Conservation (phyloP, 2,329 filamentous ascomycete genomes). For the Talaromyces rugulosus region DNA sequence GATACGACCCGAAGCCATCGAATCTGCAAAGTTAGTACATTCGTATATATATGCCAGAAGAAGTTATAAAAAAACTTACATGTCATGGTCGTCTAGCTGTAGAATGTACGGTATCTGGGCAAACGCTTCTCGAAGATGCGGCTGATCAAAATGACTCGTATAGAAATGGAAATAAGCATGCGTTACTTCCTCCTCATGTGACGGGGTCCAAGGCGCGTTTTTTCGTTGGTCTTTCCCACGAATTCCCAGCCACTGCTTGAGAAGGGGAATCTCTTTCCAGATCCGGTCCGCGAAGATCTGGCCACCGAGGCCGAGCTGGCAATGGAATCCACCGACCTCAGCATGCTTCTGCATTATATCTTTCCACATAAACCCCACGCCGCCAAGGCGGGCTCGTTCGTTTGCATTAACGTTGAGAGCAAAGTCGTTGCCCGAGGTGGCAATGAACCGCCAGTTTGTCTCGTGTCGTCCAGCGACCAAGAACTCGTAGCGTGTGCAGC, state of each 20-base stretch:
- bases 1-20: constrained; percentile 94
- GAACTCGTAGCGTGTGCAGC: constrained; percentile 98
- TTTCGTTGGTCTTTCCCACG: constrained; percentile 91
- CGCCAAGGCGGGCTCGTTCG: constrained; percentile 80
- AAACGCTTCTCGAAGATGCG: constrained; percentile 88
- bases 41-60: background rate
- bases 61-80: constrained; percentile 59
- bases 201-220: constrained; percentile 85
- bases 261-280: constrained; percentile 90
- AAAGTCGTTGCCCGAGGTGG: constrained; percentile 95
- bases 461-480: constrained; percentile 86
- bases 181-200: constrained; percentile 90
- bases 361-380: constrained; percentile 96
- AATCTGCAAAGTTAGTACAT: constrained; percentile 55
- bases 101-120: constrained; percentile 93
- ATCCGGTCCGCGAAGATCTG: constrained; percentile 94
- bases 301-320: constrained; percentile 84
- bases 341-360: constrained; percentile 96
- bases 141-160: constrained; percentile 96
- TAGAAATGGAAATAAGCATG: constrained; percentile 99
- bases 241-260: constrained; percentile 93
- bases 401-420: constrained; percentile 79
- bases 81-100: constrained; percentile 94
- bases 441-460: constrained; percentile 91
- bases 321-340: constrained; percentile 93